These are phyloP conservation scores for Periconia macrospinosa DNA, from an alignment of 2,329 filamentous ascomycete species.

Conservation along the genomic window DNA sequence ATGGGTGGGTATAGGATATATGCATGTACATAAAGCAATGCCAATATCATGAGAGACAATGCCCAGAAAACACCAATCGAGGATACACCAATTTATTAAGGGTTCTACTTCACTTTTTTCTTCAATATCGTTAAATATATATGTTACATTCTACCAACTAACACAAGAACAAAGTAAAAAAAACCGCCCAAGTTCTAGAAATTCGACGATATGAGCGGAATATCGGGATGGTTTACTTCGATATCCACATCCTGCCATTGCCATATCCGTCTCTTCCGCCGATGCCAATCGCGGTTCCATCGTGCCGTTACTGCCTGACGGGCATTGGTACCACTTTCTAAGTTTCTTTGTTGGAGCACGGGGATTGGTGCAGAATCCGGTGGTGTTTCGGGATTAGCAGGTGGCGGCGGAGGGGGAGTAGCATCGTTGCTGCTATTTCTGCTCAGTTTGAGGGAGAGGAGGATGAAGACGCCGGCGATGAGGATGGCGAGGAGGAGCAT, in stretches of 20 bases:
- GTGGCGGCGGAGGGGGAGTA: constrained; percentile 10
- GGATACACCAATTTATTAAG: too few species aligned
- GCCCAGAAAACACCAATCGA: too few species aligned
- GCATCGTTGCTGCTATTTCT: constrained; percentile 35
- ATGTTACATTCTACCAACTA: too few species aligned
- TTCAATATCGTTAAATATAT: too few species aligned
- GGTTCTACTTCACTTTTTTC: too few species aligned
- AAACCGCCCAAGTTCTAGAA: too few species aligned
- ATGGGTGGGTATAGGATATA: too few species aligned
- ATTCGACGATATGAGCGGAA: too few species aligned
- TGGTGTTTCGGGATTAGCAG: constrained; percentile 17
- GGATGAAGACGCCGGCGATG: constrained; percentile 83
- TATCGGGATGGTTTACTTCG: neutral
- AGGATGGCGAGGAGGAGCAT: constrained; percentile 85
- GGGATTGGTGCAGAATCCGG: constrained; percentile 13
- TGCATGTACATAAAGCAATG: too few species aligned
- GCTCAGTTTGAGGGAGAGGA: constrained; percentile 78
- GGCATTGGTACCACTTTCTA: neutral
- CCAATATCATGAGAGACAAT: too few species aligned
- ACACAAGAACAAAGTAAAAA: too few species aligned
- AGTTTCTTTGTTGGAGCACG: constrained; percentile 3
- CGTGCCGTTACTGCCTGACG: constrained; percentile 12
- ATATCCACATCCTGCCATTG: constrained; percentile 19
- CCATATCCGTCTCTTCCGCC: constrained; percentile 40
- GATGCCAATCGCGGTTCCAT: constrained; percentile 35